These are phyloP conservation scores for Aethionema arabicum DNA, from an alignment of 345 rosid species.

Conservation along the genomic window DNA sequence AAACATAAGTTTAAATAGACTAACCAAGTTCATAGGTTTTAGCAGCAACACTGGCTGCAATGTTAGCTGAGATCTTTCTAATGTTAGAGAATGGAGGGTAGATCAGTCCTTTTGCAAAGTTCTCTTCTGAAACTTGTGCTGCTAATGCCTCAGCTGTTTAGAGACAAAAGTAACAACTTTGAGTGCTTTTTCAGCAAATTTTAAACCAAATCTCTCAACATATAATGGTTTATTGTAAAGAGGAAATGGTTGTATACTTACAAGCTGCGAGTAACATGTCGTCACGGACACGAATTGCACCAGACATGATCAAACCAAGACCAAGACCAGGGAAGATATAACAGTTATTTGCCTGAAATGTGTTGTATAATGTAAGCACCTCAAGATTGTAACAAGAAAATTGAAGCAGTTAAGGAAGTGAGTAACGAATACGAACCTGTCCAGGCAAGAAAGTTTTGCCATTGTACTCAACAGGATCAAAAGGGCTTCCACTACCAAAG, in stretches of 20 bases:
- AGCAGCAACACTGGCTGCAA: constrained; percentile 88
- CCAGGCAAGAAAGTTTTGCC: constrained; percentile 79
- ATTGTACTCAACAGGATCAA: constrained; percentile 70
- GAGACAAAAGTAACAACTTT: neutral
- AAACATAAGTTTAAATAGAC: constrained; percentile 24
- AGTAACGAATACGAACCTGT: constrained; percentile 55
- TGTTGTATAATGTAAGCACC: constrained; percentile 9
- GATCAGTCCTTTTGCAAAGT: constrained; percentile 71
- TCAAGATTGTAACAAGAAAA: constrained; percentile 1
- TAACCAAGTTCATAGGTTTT: constrained; percentile 91
- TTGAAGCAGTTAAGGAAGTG: neutral
- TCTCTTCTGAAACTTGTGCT: constrained; percentile 63
- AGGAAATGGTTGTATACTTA: constrained; percentile 42
- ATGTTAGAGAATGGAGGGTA: constrained; percentile 92
- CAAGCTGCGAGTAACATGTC: constrained; percentile 99
- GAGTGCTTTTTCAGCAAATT: neutral
- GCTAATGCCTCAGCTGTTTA: constrained; percentile 96
- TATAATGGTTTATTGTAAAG: neutral
- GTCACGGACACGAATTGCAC: constrained; percentile 89
- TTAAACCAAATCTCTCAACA: neutral
- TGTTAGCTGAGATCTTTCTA: constrained; percentile 82
- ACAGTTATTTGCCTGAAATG: constrained; percentile 85
- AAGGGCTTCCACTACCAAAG: constrained; percentile 98
- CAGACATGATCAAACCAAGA: constrained; percentile 87
- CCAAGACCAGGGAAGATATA: constrained; percentile 97